These are phyloP conservation scores for Digitaria exilis DNA, from an alignment of 202 grass and related monocot species.

Conservation along the genomic window DNA sequence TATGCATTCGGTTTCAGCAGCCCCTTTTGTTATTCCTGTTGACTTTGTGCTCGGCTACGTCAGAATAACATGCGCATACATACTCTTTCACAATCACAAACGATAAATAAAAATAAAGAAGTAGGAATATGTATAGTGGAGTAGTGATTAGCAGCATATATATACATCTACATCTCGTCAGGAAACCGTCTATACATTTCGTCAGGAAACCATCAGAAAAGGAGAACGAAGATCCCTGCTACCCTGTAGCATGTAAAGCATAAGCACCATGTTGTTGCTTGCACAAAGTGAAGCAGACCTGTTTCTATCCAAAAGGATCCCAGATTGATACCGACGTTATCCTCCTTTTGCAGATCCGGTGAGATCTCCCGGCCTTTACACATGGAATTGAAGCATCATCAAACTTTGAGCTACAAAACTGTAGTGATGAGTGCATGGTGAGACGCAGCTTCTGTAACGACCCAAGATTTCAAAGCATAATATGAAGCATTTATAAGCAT, in stretches of 20 bases:
- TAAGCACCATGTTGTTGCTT: not conserved
- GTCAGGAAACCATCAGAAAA: not conserved
- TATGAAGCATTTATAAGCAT: too few species aligned
- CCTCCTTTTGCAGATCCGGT: constrained; percentile 28
- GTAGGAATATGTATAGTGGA: too few species aligned
- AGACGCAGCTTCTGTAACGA: not conserved
- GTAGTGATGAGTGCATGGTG: not conserved
- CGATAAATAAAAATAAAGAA: not conserved
- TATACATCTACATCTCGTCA: too few species aligned
- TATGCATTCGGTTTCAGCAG: not conserved
- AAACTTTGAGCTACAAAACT: not conserved
- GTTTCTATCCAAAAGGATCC: constrained; percentile 22
- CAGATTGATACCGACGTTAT: constrained; percentile 11
- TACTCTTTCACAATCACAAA: not conserved
- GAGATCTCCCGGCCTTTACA: constrained; percentile 15
- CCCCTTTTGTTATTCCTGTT: not conserved
- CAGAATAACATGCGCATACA: not conserved
- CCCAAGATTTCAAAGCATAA: too few species aligned
- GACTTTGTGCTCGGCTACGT: not conserved
- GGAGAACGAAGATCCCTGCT: not conserved
- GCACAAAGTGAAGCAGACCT: constrained; percentile 20
- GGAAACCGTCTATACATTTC: too few species aligned
- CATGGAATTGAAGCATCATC: constrained; percentile 29
- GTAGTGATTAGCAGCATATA: too few species aligned
- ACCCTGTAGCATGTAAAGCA: not conserved